Base-by-base conservation (phyloP, 208 protist species). In the Leishmania guyanensis region DNA sequence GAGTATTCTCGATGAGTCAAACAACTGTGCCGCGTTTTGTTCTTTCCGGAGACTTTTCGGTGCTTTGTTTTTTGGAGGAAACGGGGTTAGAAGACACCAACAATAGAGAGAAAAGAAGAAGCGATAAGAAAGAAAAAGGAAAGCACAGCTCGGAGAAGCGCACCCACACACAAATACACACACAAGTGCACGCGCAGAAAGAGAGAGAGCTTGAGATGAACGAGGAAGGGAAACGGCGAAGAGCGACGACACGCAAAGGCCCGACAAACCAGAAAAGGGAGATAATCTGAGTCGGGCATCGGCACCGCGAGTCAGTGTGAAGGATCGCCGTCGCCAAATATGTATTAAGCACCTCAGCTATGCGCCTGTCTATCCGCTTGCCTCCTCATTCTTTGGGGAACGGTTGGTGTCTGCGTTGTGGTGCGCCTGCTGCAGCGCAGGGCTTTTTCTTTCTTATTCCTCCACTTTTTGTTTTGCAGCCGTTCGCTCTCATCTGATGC, bases 21-120 rank as follows among this genome's bases (percentile, higher is more conserved):
- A 9, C 43, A 53, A n/a, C 53, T 20, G 43, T n/a, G 39, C 20
- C 53, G 10, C 43, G 20, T 10, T 51, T 48, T 73, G 56, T 46
- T 70, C 33, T 81, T 54, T 53, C 29, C 68, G 20, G 68, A 5
- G 14, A 73, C 3, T 12, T 54, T 53, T 81, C 69, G 10, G n/a
- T 39, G 54, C 6, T 36, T 39, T 71, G 60, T 36, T 33, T 60
- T 75, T 48, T 14, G 29, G 36, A 54, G 46, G 16, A n/a, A 73
- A 51, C 12, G 22, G 33, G 5, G 2, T 43, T 17, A 75, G n/a
- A 75, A 60, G 12, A 60, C n/a, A 43, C 51, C 71, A 26, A 50
- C 20, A 73, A 73, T 8, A 16, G 71, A 75, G 20, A 75, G 80
- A 46, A 73, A 71, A 84, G 71, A 43, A 78, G 58, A 69, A 74